Evolutionary conservation across 306 rosid species (phyloP).

Genomic region (Trifolium fragiferum): DNA sequence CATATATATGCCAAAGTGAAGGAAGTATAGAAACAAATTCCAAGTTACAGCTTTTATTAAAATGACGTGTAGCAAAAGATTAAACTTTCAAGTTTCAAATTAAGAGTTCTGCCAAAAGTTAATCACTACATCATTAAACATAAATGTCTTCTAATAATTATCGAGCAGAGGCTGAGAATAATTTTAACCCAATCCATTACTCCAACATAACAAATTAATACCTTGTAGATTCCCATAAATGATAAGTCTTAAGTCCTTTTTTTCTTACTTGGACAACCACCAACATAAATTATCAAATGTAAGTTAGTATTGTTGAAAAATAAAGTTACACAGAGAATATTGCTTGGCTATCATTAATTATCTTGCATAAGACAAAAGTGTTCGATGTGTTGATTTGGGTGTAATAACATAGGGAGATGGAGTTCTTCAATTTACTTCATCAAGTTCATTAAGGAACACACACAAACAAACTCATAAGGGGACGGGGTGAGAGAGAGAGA

Average conservation of each 20-base stretch:
- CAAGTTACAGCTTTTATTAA: neutral
- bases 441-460: slow-evolving; percentile 15
- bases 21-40: slow-evolving; percentile 20
- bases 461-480: neutral
- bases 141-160: neutral
- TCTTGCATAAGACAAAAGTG: neutral
- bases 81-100: slow-evolving; percentile 6
- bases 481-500: too few species aligned
- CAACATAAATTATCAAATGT: neutral
- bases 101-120: neutral
- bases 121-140: neutral
- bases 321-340: neutral
- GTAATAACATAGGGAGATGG: slow-evolving; percentile 15
- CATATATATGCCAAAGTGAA: neutral
- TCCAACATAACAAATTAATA: neutral
- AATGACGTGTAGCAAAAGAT: slow-evolving; percentile 19
- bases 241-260: neutral
- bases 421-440: slow-evolving; percentile 19
- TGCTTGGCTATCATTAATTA: neutral
- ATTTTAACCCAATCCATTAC: slow-evolving; percentile 26
- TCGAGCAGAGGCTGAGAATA: slow-evolving; percentile 10
- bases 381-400: slow-evolving; percentile 13
- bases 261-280: neutral
- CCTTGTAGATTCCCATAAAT: slow-evolving; percentile 3
- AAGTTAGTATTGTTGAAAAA: slow-evolving; percentile 12